Base-by-base conservation (phyloP, 2,329 filamentous ascomycete species). In the Kalmusia sp. region DNA sequence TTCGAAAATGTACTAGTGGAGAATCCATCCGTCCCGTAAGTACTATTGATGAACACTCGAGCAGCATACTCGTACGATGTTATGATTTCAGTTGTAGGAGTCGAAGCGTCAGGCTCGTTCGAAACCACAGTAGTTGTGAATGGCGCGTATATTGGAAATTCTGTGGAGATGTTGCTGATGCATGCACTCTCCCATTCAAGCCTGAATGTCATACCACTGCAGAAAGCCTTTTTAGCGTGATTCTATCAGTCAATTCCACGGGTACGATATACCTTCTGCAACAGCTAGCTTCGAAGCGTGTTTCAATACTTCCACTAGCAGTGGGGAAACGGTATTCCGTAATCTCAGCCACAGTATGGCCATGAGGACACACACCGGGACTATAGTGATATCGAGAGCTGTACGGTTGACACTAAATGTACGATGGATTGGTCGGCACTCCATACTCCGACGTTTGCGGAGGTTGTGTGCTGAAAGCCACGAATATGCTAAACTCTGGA, bases 291-390 rank as follows among this genome's bases (percentile, higher is more conserved):
- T 47, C 11, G 19, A 15, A 47, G 5, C 4, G 8, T 3, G 30
- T 47, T n/a, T 14, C 21, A n/a, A 35, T 21, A 15, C 31, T 47
- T n/a, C 17, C 17, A 11, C 25, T 31, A 2, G 40, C 22, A 12
- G 24, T 7, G 4, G 24, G 2, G 17, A 31, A 44, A 6, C 31
- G 46, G 28, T 30, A 38, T 27, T 49, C 34, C 8, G 35, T 40
- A 14, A 49, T 21, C 21, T 49, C 46, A 2, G 46, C 46, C 9
- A 49, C 25, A 21, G 46, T 49, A 4, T 49, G 46, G 9, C 34
- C 46, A 4, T 49, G 3, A 17, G 46, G 46, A 22, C 46, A 49
- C 5, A 49, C 25, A 2, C 46, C 46, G 2, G 46, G 46, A 31
- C 46, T 49, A 14, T 40, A 49, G 7, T n/a, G 21, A 4, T 12